A percentile compares a stretch with the other conserved stretches of the same genome.
These are phyloP conservation scores for Monosporozyma yasuniensis DNA, from an alignment of 805 yeast species.

Conservation along the genomic window DNA sequence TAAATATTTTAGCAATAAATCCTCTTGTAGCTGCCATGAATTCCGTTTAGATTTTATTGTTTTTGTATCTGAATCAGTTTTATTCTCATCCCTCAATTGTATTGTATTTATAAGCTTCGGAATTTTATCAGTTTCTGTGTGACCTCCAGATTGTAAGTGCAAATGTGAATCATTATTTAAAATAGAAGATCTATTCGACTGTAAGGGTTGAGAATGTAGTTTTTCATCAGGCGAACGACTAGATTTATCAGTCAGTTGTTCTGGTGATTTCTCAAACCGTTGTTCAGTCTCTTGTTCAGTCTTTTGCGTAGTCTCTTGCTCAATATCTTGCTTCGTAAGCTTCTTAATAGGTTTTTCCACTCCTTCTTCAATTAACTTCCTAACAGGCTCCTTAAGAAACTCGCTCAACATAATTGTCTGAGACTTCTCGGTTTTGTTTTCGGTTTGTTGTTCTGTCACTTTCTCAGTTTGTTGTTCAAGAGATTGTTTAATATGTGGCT, in stretches of 20 bases:
- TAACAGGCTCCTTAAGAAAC: too few species aligned
- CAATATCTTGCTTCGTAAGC: too few species aligned
- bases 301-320: too few species aligned
- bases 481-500: not conserved
- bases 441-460: not conserved
- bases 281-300: not conserved
- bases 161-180: slow-evolving; percentile 17
- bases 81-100: too few species aligned
- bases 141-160: slow-evolving; percentile 23
- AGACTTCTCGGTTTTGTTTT: not conserved
- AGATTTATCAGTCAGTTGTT: too few species aligned
- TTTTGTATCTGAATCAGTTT: too few species aligned
- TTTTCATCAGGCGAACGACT: not conserved
- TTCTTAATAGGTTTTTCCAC: too few species aligned
- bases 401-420: too few species aligned
- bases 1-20: slow-evolving; percentile 56
- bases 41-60: too few species aligned
- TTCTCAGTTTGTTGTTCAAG: not conserved
- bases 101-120: too few species aligned
- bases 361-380: too few species aligned
- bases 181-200: slow-evolving; percentile 9
- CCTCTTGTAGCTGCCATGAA: slow-evolving; percentile 81
- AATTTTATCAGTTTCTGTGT: too few species aligned
- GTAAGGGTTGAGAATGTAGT: not conserved
- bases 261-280: not conserved